Conservation (phyloP, 345 rosid species). For the Citrus sp. region DNA sequence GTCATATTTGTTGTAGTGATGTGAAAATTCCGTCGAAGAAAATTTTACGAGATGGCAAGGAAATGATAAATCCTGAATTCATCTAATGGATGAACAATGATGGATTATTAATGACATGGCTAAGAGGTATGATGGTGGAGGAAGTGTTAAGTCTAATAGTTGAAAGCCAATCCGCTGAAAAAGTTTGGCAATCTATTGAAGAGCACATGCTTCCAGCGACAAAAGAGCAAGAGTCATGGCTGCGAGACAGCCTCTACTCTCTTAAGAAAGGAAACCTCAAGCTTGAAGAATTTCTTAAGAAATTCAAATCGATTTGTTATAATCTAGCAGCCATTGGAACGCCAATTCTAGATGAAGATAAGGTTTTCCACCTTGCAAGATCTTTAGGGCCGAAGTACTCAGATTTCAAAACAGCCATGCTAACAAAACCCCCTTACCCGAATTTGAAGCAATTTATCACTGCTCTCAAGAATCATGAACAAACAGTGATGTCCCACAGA, state of each 20-base stretch:
- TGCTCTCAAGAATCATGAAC: background rate
- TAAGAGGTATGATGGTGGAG: background rate
- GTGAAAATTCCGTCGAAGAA: background rate
- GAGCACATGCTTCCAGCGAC: background rate
- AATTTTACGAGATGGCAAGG: background rate
- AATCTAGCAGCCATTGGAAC: background rate
- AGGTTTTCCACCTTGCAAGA: background rate
- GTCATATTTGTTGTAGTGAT: too few species aligned
- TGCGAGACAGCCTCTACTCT: background rate
- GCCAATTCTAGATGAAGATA: background rate
- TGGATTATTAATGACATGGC: background rate
- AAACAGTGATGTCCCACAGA: background rate
- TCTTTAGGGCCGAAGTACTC: background rate
- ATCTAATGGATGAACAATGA: background rate
- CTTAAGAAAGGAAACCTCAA: too few species aligned
- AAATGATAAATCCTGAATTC: background rate
- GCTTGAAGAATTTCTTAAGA: background rate
- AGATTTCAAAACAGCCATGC: background rate
- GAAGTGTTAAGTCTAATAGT: background rate
- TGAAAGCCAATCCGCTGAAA: too few species aligned
- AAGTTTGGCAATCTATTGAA: background rate
- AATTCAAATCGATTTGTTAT: background rate
- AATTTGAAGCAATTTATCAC: background rate
- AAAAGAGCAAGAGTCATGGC: background rate
- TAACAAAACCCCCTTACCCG: background rate